Percentiles rank a stretch among this genome's conserved stretches.
Conservation (phyloP, 2,329 filamentous ascomycete species). For the Aureobasidium lini region DNA sequence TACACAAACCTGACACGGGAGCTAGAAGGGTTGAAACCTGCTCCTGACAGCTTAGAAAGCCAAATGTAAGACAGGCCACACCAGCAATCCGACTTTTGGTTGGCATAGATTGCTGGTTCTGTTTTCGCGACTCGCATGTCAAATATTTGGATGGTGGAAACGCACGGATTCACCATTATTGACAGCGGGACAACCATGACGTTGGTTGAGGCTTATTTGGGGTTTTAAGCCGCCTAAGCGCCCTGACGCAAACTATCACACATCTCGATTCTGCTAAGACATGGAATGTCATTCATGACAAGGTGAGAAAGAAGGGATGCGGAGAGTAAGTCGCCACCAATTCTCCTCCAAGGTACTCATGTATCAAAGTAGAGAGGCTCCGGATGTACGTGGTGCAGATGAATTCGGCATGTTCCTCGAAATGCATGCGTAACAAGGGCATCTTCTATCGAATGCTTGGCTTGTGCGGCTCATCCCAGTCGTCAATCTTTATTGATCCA, state of each 20-base stretch:
- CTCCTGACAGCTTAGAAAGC: background rate
- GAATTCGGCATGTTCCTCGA: background rate
- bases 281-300: background rate
- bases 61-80: background rate
- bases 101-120: background rate
- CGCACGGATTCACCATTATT: background rate
- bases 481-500: background rate
- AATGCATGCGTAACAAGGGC: background rate
- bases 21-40: background rate
- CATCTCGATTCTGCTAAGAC: background rate
- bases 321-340: background rate
- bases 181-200: background rate
- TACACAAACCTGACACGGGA: background rate
- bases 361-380: background rate
- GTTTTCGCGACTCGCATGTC: background rate
- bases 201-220: background rate
- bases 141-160: background rate
- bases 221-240: background rate
- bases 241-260: background rate
- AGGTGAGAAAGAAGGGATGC: background rate
- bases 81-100: background rate
- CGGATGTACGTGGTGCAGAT: background rate
- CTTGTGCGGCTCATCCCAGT: background rate
- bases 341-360: background rate
- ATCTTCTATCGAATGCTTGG: background rate